These are phyloP conservation scores for Hylodesmum podocarpum DNA, from an alignment of 306 rosid genomes.

Conservation along the genomic window DNA sequence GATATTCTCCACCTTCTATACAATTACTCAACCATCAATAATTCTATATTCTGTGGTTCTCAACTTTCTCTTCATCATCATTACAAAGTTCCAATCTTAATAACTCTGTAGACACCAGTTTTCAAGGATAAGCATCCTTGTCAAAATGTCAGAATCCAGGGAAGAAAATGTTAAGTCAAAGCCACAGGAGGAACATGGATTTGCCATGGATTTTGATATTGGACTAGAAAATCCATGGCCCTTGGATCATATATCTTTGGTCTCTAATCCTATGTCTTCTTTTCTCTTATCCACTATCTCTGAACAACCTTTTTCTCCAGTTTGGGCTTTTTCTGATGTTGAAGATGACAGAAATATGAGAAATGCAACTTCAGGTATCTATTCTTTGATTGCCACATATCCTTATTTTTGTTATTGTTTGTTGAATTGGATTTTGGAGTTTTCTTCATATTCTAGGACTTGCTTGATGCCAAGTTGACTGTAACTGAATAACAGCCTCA, in stretches of 20 bases:
- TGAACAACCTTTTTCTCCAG: constrained; percentile 60
- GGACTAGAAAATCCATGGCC: constrained; percentile 65
- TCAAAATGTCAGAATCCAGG: constrained; percentile 55
- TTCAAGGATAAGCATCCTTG: background rate
- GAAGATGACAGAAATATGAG: constrained; percentile 34
- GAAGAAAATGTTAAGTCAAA: constrained; percentile 46
- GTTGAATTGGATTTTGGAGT: constrained; percentile 13
- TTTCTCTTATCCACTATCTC: constrained; percentile 40
- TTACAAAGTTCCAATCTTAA: constrained; percentile 11
- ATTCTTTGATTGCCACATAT: constrained; percentile 24
- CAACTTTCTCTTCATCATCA: background rate
- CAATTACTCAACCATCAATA: constrained; percentile 12
- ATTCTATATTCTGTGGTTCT: background rate
- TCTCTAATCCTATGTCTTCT: constrained; percentile 57
- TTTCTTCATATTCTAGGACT: constrained; percentile 6
- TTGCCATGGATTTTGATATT: constrained; percentile 70
- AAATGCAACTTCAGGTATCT: constrained; percentile 34
- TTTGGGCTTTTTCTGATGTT: constrained; percentile 62
- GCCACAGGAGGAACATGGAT: constrained; percentile 24
- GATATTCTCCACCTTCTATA: constrained; percentile 2
- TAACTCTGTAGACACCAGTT: background rate
- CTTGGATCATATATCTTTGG: constrained; percentile 53
- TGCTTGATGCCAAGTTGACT: constrained; percentile 7
- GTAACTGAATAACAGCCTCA: background rate
- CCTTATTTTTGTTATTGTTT: constrained; percentile 28